phyloP scores from a whole-genome alignment of 441 rosid genomes.

The Mallotus repandus region DNA sequence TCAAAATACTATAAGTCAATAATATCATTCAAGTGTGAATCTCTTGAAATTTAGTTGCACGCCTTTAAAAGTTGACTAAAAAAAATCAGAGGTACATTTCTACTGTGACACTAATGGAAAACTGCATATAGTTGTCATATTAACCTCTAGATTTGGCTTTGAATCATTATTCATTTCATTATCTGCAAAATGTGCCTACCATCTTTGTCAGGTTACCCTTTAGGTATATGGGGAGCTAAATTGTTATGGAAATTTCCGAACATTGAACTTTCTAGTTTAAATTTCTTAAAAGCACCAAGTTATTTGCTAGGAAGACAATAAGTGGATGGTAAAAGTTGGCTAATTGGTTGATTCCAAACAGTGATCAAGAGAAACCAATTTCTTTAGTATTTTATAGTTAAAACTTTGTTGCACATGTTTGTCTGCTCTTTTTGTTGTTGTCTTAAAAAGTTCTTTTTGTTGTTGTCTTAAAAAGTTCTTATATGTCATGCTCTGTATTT shows the following conservation, averaged over 20 bases:
- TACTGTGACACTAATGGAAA: neutral
- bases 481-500: conserved; percentile 8
- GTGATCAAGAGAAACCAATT: neutral
- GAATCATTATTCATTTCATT: neutral
- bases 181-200: neutral
- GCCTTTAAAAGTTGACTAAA: too few species aligned
- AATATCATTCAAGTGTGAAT: neutral
- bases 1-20: neutral
- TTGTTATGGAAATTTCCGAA: neutral
- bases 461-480: neutral
- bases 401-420: conserved; percentile 1
- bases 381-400: neutral
- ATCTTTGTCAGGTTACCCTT: neutral
- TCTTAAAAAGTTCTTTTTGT: neutral
- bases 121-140: neutral
- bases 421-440: conserved; percentile 1
- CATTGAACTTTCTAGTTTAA: neutral
- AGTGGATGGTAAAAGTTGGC: neutral
- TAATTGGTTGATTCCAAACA: neutral
- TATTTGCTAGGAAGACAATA: neutral
- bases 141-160: too few species aligned
- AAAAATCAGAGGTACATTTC: too few species aligned
- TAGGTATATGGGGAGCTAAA: neutral
- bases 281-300: neutral
- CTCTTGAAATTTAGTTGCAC: neutral